Evolutionary conservation across 305 asterid species (phyloP).

Genomic region (Vinca major): DNA sequence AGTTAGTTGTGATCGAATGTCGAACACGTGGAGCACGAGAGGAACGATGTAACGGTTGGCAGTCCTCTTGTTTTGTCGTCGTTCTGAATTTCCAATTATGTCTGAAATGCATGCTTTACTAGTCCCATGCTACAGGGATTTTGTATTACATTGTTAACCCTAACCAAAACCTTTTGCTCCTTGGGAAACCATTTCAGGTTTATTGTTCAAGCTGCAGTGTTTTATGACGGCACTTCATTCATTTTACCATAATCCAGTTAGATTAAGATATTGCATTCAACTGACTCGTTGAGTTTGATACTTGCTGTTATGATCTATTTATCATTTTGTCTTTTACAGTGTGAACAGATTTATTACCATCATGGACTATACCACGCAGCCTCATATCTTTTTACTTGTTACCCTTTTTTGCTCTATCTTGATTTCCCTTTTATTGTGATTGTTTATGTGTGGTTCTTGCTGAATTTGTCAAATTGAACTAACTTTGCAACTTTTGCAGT

Average conservation of each 20-base stretch:
- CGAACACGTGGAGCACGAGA: too few relatives aligned
- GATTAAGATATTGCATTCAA: neutral
- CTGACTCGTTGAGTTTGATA: neutral
- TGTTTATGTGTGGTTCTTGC: neutral
- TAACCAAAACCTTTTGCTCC: neutral
- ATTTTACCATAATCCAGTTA: neutral
- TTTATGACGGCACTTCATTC: neutral
- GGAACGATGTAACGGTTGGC: too few relatives aligned
- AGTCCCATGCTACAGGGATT: neutral
- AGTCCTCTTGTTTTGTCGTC: too few relatives aligned
- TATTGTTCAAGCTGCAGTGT: neutral
- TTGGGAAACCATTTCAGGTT: neutral
- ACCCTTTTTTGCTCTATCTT: neutral
- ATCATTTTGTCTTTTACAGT: neutral
- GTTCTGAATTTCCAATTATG: too few relatives aligned
- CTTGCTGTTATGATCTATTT: neutral
- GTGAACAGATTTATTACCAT: neutral
- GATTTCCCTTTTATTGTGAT: neutral
- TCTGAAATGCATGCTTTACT: neutral
- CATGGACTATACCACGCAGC: neutral
- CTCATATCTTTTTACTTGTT: neutral
- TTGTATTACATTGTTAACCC: neutral
- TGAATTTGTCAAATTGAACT: neutral
- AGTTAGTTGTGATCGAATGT: too few relatives aligned
- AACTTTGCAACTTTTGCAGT: constrained; percentile 21